Evolutionary conservation across 169 alveolate species (phyloP).

Genomic region (Plasmodium berghei): DNA sequence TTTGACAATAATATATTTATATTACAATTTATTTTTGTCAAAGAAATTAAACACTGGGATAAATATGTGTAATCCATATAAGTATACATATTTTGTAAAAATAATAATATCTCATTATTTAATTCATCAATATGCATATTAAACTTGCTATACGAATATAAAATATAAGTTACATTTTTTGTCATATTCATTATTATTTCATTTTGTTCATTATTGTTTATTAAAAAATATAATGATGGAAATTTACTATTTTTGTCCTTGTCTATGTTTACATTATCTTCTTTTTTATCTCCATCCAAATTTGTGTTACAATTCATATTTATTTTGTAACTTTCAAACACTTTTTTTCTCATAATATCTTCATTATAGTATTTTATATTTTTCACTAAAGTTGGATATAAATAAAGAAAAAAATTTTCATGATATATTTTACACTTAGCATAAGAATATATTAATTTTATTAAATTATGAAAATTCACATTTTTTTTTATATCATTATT

Average conservation of each 20-base stretch:
- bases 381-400: constrained; percentile 18
- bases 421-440: constrained; percentile 58
- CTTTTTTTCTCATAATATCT: constrained; percentile 9
- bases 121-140: constrained; percentile 62
- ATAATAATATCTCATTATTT: constrained; percentile 57
- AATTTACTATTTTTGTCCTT: not conserved
- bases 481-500: constrained; percentile 1
- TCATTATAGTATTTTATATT: constrained; percentile 26
- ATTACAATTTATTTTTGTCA: constrained; percentile 51
- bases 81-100: constrained; percentile 45
- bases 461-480: not conserved
- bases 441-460: constrained; percentile 18
- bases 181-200: constrained; percentile 10
- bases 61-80: constrained; percentile 38
- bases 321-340: not conserved
- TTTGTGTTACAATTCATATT: not conserved
- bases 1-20: constrained; percentile 42
- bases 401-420: constrained; percentile 36
- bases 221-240: not conserved
- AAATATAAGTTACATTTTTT: constrained; percentile 21
- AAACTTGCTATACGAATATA: constrained; percentile 57
- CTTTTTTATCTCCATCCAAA: not conserved
- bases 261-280: not conserved
- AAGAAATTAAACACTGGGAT: constrained; percentile 50
- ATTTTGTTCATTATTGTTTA: not conserved